A percentile compares a stretch with the other conserved stretches of the same genome.
phyloP scores from a whole-genome alignment of 805 yeast genomes.

The Wickerhamomyces bovis region DNA sequence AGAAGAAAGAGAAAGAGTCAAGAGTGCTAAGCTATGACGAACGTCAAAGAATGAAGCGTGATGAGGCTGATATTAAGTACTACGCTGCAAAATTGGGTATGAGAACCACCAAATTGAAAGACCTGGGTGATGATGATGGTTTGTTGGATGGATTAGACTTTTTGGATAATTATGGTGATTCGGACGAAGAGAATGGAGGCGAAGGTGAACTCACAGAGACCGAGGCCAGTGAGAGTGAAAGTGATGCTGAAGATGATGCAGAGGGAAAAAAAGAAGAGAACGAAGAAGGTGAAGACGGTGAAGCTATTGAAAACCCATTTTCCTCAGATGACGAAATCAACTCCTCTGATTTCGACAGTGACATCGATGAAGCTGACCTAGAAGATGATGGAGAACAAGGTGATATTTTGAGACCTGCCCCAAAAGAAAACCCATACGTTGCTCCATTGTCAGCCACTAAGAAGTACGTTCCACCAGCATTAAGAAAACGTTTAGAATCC shows the following conservation, averaged over 20 bases:
- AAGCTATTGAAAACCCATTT: constrained; percentile 27
- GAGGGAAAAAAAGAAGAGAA: constrained; percentile 20
- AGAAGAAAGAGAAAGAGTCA: constrained; percentile 11
- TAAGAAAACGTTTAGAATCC: constrained; percentile 45
- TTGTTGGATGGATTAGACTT: constrained; percentile 60
- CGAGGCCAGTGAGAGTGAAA: constrained; percentile 23
- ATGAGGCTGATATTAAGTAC: constrained; percentile 74
- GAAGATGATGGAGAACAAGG: constrained; percentile 27
- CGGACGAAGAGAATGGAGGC: constrained; percentile 23
- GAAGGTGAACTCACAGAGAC: constrained; percentile 22
- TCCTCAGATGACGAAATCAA: constrained; percentile 37
- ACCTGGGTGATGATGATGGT: constrained; percentile 58
- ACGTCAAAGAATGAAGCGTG: constrained; percentile 44
- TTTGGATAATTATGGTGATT: constrained; percentile 30
- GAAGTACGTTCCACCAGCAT: constrained; percentile 82
- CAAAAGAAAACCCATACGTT: constrained; percentile 68
- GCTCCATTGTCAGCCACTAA: constrained; percentile 43
- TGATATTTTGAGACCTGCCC: constrained; percentile 27
- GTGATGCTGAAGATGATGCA: constrained; percentile 20
- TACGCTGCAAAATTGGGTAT: constrained; percentile 80
- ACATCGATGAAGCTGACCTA: constrained; percentile 31
- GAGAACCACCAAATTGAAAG: constrained; percentile 45
- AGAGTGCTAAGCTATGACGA: constrained; percentile 35
- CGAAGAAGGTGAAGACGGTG: constrained; percentile 22
- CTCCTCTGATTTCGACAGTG: constrained; percentile 39